Conservation (phyloP, 2,329 filamentous ascomycete genomes). For the Aspergillus neoniger region DNA sequence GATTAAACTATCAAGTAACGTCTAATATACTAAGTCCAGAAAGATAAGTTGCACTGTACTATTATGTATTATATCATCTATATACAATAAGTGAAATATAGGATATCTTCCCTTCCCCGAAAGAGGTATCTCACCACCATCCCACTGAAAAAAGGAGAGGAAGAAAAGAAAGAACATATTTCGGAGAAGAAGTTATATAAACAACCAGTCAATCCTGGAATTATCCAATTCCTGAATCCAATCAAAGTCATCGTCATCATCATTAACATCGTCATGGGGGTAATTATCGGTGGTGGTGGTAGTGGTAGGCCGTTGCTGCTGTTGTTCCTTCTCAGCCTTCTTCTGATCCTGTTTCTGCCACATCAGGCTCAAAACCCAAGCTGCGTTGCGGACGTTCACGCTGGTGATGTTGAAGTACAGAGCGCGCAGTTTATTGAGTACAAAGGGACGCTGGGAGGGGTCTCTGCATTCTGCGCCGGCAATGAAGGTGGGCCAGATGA, state of each 20-base stretch:
- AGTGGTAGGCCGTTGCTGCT: not conserved
- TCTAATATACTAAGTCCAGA: no score
- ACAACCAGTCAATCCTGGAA: conserved; percentile 44
- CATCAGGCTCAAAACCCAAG: conserved; percentile 43
- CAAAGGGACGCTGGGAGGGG: conserved; percentile 33
- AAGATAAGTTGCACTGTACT: not conserved
- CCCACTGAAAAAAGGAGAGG: not conserved
- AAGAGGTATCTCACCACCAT: no score
- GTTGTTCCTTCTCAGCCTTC: conserved; percentile 16
- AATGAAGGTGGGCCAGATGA: conserved; percentile 49
- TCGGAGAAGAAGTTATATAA: conserved; percentile 32
- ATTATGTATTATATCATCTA: not conserved
- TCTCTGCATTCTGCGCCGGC: conserved; percentile 44
- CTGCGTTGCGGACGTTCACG: conserved; percentile 44
- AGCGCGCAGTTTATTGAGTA: conserved; percentile 35
- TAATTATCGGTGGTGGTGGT: not conserved
- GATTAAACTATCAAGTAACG: no score
- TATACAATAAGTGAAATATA: not conserved
- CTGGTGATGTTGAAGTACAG: conserved; percentile 41
- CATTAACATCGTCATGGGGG: conserved; percentile 21
- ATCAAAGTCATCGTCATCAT: conserved; percentile 38
- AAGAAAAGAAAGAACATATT: not conserved
- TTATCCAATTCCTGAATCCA: conserved; percentile 45
- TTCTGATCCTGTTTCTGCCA: conserved; percentile 43
- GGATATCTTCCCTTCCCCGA: no score